Evolutionary conservation across 202 grass and related monocot genomes (phyloP), one percentile per base, ranked within the genome.

Genomic region (Eragrostis tef): DNA sequence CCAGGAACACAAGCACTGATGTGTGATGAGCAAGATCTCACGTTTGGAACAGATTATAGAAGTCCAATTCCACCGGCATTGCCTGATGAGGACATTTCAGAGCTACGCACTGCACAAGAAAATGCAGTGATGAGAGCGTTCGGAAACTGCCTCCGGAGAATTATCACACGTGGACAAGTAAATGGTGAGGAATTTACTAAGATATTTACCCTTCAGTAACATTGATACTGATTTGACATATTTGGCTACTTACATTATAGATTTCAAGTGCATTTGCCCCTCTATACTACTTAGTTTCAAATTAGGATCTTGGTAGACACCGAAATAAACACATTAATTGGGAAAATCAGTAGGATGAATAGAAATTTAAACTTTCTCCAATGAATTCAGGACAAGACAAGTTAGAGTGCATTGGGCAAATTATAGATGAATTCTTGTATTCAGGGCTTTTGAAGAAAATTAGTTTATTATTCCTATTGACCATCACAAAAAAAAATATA

Each of bases 1-100:
- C 91, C 91, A 71, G 88, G 84, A 86, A 94, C 91, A 53, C 67
- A 79, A 71, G 91, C 91, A 0, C 60, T 94, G 39, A 72, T 94
- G 83, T 94, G 91, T 71, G 73, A 94, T 72, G 91, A 94, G 68
- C 67, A 88, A 85, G 86, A 83, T 54, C 74, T 82, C 47, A 67
- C 79, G 46, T 94, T 94, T 62, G 79, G 83, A 67, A 43, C 26
- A 44, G 83, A 81, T 73, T 77, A 81, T 49, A 81, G 39, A 60
- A 85, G 41, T 65, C 77, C 87, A 67, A 73, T 89, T 72, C 72
- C 82, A 60, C 29, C 42, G 21, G 47, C 48, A 71, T 59, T 91
- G 62, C 78, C 58, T 78, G 87, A 85, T 81, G 82, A 89, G 77
- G 53, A 81, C 57, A 89, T 73, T 52, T 81, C 91, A 76, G 84